Percentiles rank a stretch among this genome's conserved stretches.
Conservation (phyloP, 768 basidiomycete genomes). For the Sporobolomyces pararoseus region DNA sequence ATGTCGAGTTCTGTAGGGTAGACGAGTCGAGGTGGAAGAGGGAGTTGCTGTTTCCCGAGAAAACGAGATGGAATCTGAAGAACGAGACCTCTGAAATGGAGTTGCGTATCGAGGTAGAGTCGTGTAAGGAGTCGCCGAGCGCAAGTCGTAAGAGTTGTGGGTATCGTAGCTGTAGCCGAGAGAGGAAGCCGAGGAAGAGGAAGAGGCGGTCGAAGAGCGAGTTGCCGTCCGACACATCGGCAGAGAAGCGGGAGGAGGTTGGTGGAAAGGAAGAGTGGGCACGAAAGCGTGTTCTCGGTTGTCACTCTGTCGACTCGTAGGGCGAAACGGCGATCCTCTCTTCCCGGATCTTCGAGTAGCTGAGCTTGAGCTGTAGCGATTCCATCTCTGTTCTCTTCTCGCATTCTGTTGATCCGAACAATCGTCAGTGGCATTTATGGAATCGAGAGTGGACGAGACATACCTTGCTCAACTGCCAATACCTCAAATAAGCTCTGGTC, state of each 20-base stretch:
- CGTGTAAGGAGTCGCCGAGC: conserved; percentile 5
- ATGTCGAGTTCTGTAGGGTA: background rate
- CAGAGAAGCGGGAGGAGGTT: conserved; percentile 7
- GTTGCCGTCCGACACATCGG: conserved; percentile 14
- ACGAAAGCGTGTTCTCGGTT: conserved; percentile 9
- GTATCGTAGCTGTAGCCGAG: background rate
- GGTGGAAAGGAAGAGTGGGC: conserved; percentile 3
- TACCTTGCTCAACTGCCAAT: conserved; percentile 17
- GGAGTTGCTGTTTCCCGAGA: background rate
- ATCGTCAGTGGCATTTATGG: background rate
- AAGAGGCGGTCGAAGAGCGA: background rate
- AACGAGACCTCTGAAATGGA: background rate
- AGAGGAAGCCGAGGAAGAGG: conserved; percentile 1
- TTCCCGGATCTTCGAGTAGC: background rate
- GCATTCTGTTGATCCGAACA: background rate
- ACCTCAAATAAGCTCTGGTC: background rate
- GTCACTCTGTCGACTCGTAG: conserved; percentile 2
- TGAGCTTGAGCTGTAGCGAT: background rate
- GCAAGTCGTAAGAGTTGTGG: background rate
- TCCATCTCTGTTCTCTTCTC: background rate
- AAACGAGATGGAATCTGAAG: background rate
- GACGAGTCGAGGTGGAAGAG: background rate
- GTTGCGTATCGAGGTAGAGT: background rate
- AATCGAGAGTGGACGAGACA: background rate
- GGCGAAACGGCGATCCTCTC: background rate